Conservation (phyloP, 2,329 filamentous ascomycete genomes). For the Aspergillus chevalieri region DNA sequence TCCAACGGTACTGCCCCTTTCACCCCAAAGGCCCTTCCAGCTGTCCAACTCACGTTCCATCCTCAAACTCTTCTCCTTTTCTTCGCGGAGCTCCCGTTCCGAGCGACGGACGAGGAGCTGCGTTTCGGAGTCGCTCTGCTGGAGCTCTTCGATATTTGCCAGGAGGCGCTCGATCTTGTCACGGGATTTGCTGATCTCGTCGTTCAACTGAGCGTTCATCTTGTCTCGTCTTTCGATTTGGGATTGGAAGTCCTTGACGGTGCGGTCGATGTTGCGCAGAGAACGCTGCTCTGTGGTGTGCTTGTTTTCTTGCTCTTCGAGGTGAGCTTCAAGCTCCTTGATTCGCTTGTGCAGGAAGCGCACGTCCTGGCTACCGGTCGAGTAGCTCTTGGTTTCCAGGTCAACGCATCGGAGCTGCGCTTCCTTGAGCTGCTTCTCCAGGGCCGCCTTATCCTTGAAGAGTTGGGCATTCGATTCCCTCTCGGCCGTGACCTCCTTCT, state of each 20-base stretch:
- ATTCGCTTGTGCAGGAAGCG: conserved; percentile 91
- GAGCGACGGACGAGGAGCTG: conserved; percentile 78
- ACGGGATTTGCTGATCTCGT: conserved; percentile 77
- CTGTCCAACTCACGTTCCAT: conserved; percentile 85
- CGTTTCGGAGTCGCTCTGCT: conserved; percentile 73
- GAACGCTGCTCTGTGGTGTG: conserved; percentile 77
- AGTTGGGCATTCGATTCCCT: conserved; percentile 74
- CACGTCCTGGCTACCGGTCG: conserved; percentile 87
- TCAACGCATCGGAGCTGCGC: conserved; percentile 85
- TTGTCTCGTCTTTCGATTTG: conserved; percentile 94
- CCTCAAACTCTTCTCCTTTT: conserved; percentile 70
- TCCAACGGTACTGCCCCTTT: conserved; percentile 45
- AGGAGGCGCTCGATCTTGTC: conserved; percentile 90
- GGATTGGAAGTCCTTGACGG: conserved; percentile 83
- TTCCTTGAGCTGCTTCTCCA: conserved; percentile 89
- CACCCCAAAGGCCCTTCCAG: conserved; percentile 66
- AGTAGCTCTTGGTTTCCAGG: conserved; percentile 94
- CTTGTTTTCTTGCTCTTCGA: conserved; percentile 75
- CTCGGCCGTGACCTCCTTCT: conserved; percentile 84
- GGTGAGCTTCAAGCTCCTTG: conserved; percentile 87
- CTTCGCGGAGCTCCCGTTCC: conserved; percentile 83
- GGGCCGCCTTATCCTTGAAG: conserved; percentile 78
- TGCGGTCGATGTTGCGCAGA: conserved; percentile 86
- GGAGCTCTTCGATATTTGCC: conserved; percentile 85
- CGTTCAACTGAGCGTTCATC: conserved; percentile 69